A percentile compares a stretch with the other conserved stretches of the same genome.
Conservation (phyloP, 2,329 filamentous ascomycete species). For the Hypoxylon sp. region DNA sequence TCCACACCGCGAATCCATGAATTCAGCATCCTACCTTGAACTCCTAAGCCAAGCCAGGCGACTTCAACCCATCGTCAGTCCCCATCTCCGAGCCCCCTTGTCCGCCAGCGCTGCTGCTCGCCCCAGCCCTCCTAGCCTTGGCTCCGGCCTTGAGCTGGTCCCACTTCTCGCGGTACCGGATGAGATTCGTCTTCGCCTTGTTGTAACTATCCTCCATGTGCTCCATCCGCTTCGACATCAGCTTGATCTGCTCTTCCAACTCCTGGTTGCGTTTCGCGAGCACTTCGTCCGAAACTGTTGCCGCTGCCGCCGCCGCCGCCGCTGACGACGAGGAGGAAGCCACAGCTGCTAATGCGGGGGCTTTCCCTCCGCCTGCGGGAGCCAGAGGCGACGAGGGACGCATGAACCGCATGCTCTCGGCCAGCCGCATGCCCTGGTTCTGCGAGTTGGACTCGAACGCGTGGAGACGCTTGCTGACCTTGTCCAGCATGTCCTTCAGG, state of each 20-base stretch:
- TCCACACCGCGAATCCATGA: no score
- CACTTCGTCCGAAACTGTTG: slow-evolving; percentile 51
- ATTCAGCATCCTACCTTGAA: no score
- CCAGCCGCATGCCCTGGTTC: slow-evolving; percentile 83
- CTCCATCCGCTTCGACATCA: slow-evolving; percentile 67
- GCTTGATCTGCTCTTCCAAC: slow-evolving; percentile 71
- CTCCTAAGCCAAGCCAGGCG: slow-evolving; percentile 4
- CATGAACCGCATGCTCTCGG: slow-evolving; percentile 79
- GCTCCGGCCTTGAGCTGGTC: slow-evolving; percentile 68
- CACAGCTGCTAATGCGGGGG: slow-evolving; percentile 23
- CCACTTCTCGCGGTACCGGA: slow-evolving; percentile 69
- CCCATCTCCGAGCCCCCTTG: slow-evolving; percentile 11
- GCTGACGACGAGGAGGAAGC: no score
- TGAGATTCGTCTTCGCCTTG: slow-evolving; percentile 63
- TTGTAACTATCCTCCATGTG: slow-evolving; percentile 70
- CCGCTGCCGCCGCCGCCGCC: slow-evolving; percentile 25
- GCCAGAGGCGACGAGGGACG: slow-evolving; percentile 63
- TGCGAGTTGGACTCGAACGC: slow-evolving; percentile 94
- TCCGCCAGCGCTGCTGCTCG: slow-evolving; percentile 1
- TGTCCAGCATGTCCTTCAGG: slow-evolving; percentile 85
- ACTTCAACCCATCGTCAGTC: slow-evolving; percentile 20
- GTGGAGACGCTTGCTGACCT: slow-evolving; percentile 85
- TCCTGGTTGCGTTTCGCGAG: slow-evolving; percentile 65
- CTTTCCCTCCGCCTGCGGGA: slow-evolving; percentile 18
- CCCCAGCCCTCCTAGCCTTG: slow-evolving; percentile 57